These are phyloP conservation scores for Gynostemma pentaphyllum DNA, from an alignment of 306 rosid species.

Conservation along the genomic window DNA sequence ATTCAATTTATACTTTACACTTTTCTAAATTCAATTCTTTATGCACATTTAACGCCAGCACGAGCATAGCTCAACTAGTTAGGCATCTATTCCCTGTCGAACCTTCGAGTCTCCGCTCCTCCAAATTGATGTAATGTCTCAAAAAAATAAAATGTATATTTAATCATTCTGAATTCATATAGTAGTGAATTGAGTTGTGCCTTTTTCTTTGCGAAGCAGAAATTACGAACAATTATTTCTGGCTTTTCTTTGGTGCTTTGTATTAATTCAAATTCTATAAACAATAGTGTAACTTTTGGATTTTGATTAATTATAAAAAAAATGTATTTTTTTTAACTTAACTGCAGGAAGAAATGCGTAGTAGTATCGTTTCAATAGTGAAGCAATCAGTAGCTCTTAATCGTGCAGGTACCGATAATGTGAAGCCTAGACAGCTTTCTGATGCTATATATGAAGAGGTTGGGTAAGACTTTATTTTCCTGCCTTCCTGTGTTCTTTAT, in stretches of 20 bases:
- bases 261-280: not conserved
- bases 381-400: conserved; percentile 56
- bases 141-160: not conserved
- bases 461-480: conserved; percentile 33
- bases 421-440: conserved; percentile 89
- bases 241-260: not conserved
- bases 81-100: too few relatives aligned
- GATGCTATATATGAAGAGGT: conserved; percentile 74
- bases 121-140: too few relatives aligned
- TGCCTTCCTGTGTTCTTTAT: not conserved
- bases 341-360: conserved; percentile 60
- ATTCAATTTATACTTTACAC: not conserved
- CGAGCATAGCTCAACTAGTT: too few relatives aligned
- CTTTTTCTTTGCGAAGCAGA: too few relatives aligned
- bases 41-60: too few relatives aligned
- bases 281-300: not conserved
- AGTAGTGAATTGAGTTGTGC: not conserved
- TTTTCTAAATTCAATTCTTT: not conserved
- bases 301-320: not conserved
- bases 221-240: too few relatives aligned
- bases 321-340: not conserved
- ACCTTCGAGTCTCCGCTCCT: too few relatives aligned
- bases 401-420: conserved; percentile 61
- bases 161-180: not conserved
- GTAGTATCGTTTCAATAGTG: conserved; percentile 40